Evolutionary conservation across 73 alveolate species (phyloP).

Genomic region (Breviolum minutum): DNA sequence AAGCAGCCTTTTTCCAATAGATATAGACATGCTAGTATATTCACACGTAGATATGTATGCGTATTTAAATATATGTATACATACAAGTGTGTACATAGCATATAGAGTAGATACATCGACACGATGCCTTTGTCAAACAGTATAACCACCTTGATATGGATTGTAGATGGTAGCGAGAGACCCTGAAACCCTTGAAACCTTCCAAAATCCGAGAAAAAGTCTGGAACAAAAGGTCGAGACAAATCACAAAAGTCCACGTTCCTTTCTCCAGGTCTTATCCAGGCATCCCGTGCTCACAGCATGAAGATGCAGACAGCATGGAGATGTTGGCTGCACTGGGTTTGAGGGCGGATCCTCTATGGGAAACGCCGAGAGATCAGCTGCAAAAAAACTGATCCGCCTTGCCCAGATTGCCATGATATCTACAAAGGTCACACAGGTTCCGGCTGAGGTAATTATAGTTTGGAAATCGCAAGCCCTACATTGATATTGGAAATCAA

Average conservation of each 20-base stretch:
- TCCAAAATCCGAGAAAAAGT: neutral
- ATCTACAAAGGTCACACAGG: neutral
- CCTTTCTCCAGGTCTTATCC: neutral
- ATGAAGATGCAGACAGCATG: neutral
- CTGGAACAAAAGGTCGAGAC: too few relatives aligned
- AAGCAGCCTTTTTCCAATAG: neutral
- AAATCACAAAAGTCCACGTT: too few relatives aligned
- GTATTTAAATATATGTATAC: neutral
- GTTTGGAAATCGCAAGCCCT: too few relatives aligned
- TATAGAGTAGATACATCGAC: neutral
- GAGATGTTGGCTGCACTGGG: constrained; percentile 16
- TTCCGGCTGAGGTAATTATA: neutral
- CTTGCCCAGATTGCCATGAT: neutral
- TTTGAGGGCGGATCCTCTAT: neutral
- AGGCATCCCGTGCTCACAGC: constrained; percentile 37
- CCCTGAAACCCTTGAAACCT: neutral
- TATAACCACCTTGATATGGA: too few relatives aligned
- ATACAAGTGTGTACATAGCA: neutral
- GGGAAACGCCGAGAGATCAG: neutral
- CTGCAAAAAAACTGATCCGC: neutral
- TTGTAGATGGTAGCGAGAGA: neutral
- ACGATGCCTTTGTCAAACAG: too few relatives aligned
- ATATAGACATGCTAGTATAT: neutral
- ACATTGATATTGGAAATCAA: too few relatives aligned
- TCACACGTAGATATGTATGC: neutral